Evolutionary conservation across 2,329 filamentous ascomycete genomes (phyloP).

Genomic region (Tolypocladium cylindrosporum): DNA sequence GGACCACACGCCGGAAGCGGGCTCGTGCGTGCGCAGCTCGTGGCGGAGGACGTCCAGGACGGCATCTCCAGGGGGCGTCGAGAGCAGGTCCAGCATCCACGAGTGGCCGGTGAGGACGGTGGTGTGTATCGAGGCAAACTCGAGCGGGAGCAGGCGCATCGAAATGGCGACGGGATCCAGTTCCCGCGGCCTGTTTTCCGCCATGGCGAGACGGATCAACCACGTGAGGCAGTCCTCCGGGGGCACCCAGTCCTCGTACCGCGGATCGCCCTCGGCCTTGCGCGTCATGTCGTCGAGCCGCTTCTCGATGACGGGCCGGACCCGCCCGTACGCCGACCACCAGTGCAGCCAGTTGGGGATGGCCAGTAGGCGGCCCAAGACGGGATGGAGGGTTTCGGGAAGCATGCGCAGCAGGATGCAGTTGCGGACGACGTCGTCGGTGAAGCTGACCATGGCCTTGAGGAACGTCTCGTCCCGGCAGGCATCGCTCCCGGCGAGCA

Average conservation of each 20-base stretch:
- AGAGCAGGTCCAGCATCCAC: constrained; percentile 35
- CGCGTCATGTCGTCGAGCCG: constrained; percentile 35
- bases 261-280: constrained; percentile 28
- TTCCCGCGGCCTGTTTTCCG: constrained; percentile 31
- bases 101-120: constrained; percentile 41
- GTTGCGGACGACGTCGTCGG: constrained; percentile 36
- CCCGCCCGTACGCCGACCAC: constrained; percentile 25
- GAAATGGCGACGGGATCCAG: constrained; percentile 37
- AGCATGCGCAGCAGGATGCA: constrained; percentile 34
- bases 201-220: constrained; percentile 40
- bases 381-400: constrained; percentile 36
- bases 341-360: constrained; percentile 38
- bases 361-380: constrained; percentile 34
- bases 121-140: constrained; percentile 51
- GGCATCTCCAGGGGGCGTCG: constrained; percentile 21
- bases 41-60: constrained; percentile 30
- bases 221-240: constrained; percentile 50
- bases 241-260: constrained; percentile 28
- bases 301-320: constrained; percentile 37
- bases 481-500: constrained; percentile 27
- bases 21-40: constrained; percentile 23
- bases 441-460: constrained; percentile 36
- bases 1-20: constrained; percentile 30
- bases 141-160: constrained; percentile 41
- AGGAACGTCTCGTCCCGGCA: constrained; percentile 35